A percentile compares a stretch with the other conserved stretches of the same genome.
Conservation (phyloP, 2,329 filamentous ascomycete species). For the Teratosphaeria viscida region DNA sequence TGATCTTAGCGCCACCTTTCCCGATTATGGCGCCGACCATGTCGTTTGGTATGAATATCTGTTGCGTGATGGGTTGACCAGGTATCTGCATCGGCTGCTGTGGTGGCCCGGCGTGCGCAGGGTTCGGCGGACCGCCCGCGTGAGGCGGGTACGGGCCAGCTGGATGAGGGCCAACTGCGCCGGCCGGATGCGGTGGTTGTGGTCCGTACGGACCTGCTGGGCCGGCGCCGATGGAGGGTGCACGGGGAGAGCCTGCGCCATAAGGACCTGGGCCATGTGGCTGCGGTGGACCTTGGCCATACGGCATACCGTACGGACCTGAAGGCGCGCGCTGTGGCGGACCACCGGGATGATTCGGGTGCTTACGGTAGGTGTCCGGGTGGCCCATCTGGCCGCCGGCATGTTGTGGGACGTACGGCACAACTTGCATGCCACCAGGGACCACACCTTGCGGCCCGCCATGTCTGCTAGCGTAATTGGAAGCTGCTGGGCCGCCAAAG, state of each 20-base stretch:
- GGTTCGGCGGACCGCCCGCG: conserved; percentile 44
- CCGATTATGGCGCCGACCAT: conserved; percentile 99
- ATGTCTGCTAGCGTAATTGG: conserved; percentile 92
- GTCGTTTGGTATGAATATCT: conserved; percentile 98
- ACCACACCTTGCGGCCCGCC: conserved; percentile 88
- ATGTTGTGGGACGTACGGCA: conserved; percentile 92
- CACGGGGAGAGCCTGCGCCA: conserved; percentile 66
- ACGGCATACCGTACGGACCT: conserved; percentile 46
- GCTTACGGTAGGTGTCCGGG: conserved; percentile 67
- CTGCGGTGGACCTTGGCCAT: conserved; percentile 52
- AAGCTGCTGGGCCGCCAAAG: conserved; percentile 89
- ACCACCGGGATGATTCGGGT: conserved; percentile 50
- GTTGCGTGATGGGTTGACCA: conserved; percentile 82
- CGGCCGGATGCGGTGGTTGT: conserved; percentile 14
- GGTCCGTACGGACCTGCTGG: conserved; percentile 57
- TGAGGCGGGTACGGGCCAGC: background rate
- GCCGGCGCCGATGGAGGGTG: conserved; percentile 66
- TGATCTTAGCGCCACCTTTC: conserved; percentile 98
- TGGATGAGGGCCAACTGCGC: background rate
- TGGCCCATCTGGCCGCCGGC: conserved; percentile 83
- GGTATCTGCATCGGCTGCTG: conserved; percentile 63
- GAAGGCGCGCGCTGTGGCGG: conserved; percentile 64
- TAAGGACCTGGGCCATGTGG: conserved; percentile 51
- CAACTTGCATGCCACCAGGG: conserved; percentile 95
- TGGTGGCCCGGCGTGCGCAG: conserved; percentile 54